phyloP scores from a whole-genome alignment of 768 basidiomycete genomes.

The Trametes maxima region DNA sequence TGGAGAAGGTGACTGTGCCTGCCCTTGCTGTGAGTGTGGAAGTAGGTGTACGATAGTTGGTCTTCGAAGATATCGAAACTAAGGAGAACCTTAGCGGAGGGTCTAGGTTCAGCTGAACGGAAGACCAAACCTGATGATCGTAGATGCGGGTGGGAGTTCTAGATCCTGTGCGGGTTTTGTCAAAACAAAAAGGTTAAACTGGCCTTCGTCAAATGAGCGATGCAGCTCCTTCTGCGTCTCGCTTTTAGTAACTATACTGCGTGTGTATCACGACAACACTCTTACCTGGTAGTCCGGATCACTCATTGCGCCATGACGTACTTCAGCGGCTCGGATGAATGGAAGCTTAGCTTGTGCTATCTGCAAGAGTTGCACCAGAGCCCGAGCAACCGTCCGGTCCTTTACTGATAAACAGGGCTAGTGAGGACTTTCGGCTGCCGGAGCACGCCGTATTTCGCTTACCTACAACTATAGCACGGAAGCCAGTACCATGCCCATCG shows the following conservation, averaged over 20 bases:
- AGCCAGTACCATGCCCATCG: constrained; percentile 52
- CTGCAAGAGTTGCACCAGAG: constrained; percentile 38
- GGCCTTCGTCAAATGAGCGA: constrained; percentile 53
- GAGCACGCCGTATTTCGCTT: constrained; percentile 17
- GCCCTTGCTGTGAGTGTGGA: constrained; percentile 50
- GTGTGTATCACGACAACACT: not conserved
- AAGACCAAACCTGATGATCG: constrained; percentile 60
- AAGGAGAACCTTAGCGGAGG: not conserved
- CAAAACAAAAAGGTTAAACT: constrained; percentile 63
- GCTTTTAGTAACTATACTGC: no score
- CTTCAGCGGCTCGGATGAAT: constrained; percentile 8
- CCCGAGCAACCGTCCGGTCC: constrained; percentile 52
- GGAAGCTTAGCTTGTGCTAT: not conserved
- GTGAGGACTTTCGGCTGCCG: not conserved
- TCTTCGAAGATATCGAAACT: constrained; percentile 68
- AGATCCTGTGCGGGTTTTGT: constrained; percentile 63
- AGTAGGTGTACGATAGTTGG: constrained; percentile 59
- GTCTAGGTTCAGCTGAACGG: not conserved
- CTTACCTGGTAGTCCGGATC: not conserved
- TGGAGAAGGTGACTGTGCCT: constrained; percentile 58
- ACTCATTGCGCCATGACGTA: not conserved
- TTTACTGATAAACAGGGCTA: constrained; percentile 45
- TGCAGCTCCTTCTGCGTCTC: constrained; percentile 47
- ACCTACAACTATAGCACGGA: constrained; percentile 73
- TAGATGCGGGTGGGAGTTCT: constrained; percentile 55